These are phyloP conservation scores for Colletotrichum falcatum DNA, from an alignment of 2,329 filamentous ascomycete species.

Conservation along the genomic window DNA sequence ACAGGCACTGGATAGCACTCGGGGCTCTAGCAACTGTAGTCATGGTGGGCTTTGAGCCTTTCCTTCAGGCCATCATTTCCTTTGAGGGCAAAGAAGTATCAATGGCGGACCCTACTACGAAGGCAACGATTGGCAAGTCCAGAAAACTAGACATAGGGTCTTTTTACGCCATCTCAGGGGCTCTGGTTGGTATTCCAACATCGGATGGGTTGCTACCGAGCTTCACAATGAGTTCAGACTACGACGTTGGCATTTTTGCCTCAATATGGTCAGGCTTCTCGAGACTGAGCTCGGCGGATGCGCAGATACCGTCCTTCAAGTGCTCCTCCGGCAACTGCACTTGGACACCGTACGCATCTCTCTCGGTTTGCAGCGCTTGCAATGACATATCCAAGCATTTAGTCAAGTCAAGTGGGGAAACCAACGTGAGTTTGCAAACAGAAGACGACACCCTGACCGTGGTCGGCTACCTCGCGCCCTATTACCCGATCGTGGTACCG, in stretches of 20 bases:
- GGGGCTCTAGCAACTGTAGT: not conserved
- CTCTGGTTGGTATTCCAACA: no score
- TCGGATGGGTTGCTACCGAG: no score
- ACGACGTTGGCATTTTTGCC: not conserved
- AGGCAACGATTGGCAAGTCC: not conserved
- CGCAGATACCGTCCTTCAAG: not conserved
- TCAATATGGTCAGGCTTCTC: not conserved
- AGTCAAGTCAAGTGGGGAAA: not conserved
- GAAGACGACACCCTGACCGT: no score
- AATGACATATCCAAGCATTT: not conserved
- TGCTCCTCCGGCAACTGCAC: constrained; percentile 6
- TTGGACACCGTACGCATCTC: constrained; percentile 1
- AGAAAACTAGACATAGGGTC: not conserved
- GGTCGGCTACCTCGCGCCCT: not conserved
- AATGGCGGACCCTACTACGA: not conserved
- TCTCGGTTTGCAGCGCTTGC: constrained; percentile 12
- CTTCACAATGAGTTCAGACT: not conserved
- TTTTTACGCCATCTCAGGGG: no score
- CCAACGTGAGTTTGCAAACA: no score
- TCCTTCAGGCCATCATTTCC: constrained; percentile 1
- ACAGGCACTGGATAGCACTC: not conserved
- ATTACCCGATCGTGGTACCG: not conserved
- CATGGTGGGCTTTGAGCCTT: constrained; percentile 5
- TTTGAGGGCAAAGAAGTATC: not conserved
- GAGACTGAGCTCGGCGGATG: not conserved